phyloP scores from a whole-genome alignment of 2,329 filamentous ascomycete species.

The Diaporthe sp. region DNA sequence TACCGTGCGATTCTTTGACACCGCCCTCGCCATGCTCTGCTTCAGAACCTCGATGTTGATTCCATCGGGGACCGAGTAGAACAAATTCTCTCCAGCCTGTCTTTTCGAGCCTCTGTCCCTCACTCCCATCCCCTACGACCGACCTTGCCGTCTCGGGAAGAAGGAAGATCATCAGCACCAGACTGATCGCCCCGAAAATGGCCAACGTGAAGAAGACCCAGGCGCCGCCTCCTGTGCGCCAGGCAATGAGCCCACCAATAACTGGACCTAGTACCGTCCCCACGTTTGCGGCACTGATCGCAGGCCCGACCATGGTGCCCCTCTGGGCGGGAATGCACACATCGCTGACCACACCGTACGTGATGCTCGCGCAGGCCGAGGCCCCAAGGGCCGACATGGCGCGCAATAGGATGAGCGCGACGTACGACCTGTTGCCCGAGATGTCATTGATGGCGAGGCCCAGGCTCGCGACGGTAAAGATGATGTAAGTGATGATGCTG shows the following conservation, averaged over 20 bases:
- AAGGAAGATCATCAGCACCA: neutral
- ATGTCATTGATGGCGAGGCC: constrained; percentile 1
- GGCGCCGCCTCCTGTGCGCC: neutral
- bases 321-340: constrained; percentile 2
- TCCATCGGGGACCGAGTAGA: neutral
- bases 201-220: neutral
- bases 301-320: neutral
- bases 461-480: neutral
- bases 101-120: neutral
- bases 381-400: neutral
- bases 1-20: neutral
- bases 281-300: constrained; percentile 1
- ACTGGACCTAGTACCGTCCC: neutral
- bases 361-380: neutral
- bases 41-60: neutral
- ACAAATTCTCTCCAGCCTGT: neutral
- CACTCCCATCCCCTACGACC: neutral
- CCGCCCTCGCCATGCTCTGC: neutral
- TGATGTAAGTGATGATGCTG: constrained; percentile 3
- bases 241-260: neutral
- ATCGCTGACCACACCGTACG: neutral
- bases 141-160: neutral
- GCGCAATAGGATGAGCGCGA: neutral
- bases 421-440: neutral
- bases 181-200: neutral